phyloP scores from a whole-genome alignment of 768 basidiomycete species.

The Punctularia strigosozonata region DNA sequence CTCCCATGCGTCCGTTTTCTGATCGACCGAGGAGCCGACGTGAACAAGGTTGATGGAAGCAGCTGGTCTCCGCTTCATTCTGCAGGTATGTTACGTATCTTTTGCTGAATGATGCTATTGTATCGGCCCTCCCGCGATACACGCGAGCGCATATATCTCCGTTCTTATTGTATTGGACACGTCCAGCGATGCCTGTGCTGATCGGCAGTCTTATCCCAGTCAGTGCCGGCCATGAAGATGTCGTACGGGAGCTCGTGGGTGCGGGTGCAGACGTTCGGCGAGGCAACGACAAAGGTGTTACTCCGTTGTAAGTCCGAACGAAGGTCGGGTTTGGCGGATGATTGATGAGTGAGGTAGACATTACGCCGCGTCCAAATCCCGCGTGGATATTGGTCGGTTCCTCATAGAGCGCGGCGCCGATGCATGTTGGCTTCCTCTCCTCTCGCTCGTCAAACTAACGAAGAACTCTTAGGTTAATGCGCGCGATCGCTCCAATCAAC shows the following conservation, averaged over 20 bases:
- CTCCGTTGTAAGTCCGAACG: slow-evolving; percentile 52
- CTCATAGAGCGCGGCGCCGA: slow-evolving; percentile 85
- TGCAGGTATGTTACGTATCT: too few species aligned
- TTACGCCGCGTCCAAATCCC: slow-evolving; percentile 89
- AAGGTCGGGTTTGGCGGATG: neutral
- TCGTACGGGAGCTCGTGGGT: slow-evolving; percentile 67
- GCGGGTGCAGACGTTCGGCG: slow-evolving; percentile 77
- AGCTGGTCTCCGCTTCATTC: slow-evolving; percentile 79
- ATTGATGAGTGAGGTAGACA: slow-evolving; percentile 36
- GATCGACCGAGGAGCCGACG: slow-evolving; percentile 57
- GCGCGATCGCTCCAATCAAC: slow-evolving; percentile 86
- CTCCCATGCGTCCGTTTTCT: slow-evolving; percentile 57
- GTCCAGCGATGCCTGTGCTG: too few species aligned
- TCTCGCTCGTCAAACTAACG: slow-evolving; percentile 19
- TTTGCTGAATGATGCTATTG: too few species aligned
- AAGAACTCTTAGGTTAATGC: slow-evolving; percentile 69
- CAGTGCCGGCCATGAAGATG: slow-evolving; percentile 68
- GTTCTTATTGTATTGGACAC: too few species aligned
- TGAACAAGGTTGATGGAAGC: slow-evolving; percentile 50
- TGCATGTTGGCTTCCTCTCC: slow-evolving; percentile 39
- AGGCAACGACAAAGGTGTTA: slow-evolving; percentile 73
- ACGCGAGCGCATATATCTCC: too few species aligned
- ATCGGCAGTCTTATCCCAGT: slow-evolving; percentile 38
- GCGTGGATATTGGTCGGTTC: slow-evolving; percentile 56
- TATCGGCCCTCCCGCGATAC: too few species aligned